Evolutionary conservation across 352 stramenopile species (phyloP).

Genomic region (Globisporangium cystogenes): DNA sequence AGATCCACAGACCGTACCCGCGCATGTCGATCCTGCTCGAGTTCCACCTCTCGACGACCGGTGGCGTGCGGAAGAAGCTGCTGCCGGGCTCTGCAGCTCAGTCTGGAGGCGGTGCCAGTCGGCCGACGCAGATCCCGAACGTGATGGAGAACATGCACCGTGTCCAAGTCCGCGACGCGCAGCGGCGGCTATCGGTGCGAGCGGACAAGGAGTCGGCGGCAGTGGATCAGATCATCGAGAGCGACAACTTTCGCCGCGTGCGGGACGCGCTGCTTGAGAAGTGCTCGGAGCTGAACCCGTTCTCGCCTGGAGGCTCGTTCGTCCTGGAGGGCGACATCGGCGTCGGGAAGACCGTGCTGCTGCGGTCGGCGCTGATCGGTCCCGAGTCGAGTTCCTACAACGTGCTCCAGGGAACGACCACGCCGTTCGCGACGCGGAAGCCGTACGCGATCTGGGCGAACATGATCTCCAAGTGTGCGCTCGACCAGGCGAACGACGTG

Average conservation of each 20-base stretch:
- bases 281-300: constrained; percentile 60
- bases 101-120: not conserved
- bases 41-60: constrained; percentile 51
- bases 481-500: constrained; percentile 16
- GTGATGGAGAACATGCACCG: constrained; percentile 86
- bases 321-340: constrained; percentile 82
- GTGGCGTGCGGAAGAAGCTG: constrained; percentile 9
- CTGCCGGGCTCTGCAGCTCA: not conserved
- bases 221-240: constrained; percentile 51
- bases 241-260: constrained; percentile 46
- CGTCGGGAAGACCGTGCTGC: constrained; percentile 76
- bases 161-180: constrained; percentile 78
- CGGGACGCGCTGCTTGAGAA: constrained; percentile 52
- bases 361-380: constrained; percentile 49
- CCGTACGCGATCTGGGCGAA: constrained; percentile 80
- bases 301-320: constrained; percentile 60
- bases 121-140: constrained; percentile 53
- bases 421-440: constrained; percentile 65
- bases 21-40: constrained; percentile 81
- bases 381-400: constrained; percentile 45
- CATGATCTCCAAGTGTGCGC: constrained; percentile 61
- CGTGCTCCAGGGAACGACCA: constrained; percentile 67
- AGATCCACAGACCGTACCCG: constrained; percentile 83
- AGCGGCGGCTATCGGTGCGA: constrained; percentile 52
- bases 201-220: constrained; percentile 40